Evolutionary conservation across 495 filamentous ascomycete genomes (phyloP).

Genomic region (Cercophora sp.): DNA sequence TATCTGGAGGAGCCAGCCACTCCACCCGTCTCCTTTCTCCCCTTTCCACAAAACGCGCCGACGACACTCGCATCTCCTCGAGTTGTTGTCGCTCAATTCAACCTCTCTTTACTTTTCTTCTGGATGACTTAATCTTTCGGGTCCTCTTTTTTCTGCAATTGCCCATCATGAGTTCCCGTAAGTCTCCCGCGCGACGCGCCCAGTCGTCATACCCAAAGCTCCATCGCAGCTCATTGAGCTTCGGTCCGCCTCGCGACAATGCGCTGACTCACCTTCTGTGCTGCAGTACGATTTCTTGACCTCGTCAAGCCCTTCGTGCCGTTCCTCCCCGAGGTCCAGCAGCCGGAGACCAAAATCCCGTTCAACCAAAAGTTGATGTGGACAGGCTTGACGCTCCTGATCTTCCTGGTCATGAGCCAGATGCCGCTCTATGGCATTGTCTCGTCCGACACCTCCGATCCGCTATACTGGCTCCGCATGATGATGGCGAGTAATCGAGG

Average conservation of each 20-base stretch:
- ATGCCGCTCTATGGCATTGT: conserved; percentile 98
- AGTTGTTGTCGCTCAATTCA: conserved; percentile 38
- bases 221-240: conserved; percentile 23
- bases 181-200: conserved; percentile 38
- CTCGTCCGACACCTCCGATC: conserved; percentile 94
- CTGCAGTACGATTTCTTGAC: conserved; percentile 95
- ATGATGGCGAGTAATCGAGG: conserved; percentile 99
- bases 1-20: conserved; percentile 38
- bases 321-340: conserved; percentile 96
- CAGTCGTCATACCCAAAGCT: conserved; percentile 41
- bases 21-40: conserved; percentile 34
- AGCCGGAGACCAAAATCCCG: conserved; percentile 91
- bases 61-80: conserved; percentile 30
- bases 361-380: conserved; percentile 99
- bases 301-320: conserved; percentile 99
- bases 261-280: conserved; percentile 27
- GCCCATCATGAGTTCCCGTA: conserved; percentile 55
- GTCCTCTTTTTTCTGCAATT: conserved; percentile 36
- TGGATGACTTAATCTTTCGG: conserved; percentile 40
- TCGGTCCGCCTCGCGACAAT: conserved; percentile 21
- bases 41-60: conserved; percentile 35
- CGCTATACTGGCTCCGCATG: conserved; percentile 99
- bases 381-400: conserved; percentile 93
- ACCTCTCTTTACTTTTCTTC: conserved; percentile 35
- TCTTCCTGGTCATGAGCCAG: conserved; percentile 99